Evolutionary conservation across 2,329 filamentous ascomycete species (phyloP), one percentile per base, ranked within the genome.

Genomic region (Cadophora luteo-olivacea): DNA sequence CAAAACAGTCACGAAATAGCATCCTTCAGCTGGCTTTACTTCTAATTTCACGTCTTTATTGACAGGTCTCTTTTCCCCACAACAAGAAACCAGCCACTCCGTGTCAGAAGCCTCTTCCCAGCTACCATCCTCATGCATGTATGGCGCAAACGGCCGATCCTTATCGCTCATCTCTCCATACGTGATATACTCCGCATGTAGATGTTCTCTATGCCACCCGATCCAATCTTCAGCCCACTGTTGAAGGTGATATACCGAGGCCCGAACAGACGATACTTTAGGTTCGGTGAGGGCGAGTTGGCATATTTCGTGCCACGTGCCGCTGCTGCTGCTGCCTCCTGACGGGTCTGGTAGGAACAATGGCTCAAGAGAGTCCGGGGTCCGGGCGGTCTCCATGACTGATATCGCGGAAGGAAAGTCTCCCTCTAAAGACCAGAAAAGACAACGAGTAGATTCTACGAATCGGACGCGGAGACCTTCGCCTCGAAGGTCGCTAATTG

Each of bases 211-310:
- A 69, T 78, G 74, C 70, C 51, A 68, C 49, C 55, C 68, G 19
- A 75, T 38, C 76, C 76, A 78, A 58, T 72, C 55, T 25, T 19
- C 55, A 64, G 76, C 73, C 70, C 73, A 77, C n/a, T 71, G 55
- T 24, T 76, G 68, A 62, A 77, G 72, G 45, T 75, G 69, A 55
- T 64, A 66, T 60, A 75, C 61, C 24, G 62, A 70, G 48, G 67
- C 73, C 62, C 70, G 64, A 33, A 77, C 51, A 52, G 74, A 77
- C 57, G 75, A 77, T 65, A 77, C 72, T 67, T 76, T 77, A 60
- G 75, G 75, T 58, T 76, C 72, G 45, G 76, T 77, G n/a, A 77
- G 60, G 24, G 76, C 72, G 41, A 74, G 62, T 61, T 73, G 70
- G 14, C 75, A 69, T 65, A 77, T 73, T 61, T 73, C 67, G 65